Conservation (phyloP, 2,329 filamentous ascomycete genomes). For the Aspergillus vadensis region DNA sequence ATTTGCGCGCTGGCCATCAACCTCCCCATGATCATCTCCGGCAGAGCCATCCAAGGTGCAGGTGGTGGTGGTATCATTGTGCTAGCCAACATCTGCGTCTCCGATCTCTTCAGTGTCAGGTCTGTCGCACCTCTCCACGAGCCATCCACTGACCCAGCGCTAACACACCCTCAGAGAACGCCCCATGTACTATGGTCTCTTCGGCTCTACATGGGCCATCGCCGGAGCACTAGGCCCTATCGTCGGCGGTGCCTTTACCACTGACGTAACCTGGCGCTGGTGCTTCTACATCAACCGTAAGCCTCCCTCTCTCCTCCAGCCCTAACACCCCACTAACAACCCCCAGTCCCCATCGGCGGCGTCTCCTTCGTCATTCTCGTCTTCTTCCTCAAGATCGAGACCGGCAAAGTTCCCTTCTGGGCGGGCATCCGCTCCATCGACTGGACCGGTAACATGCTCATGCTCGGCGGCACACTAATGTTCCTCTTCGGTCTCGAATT, state of each 20-base stretch:
- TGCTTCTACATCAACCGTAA: constrained; percentile 62
- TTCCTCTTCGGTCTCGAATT: constrained; percentile 83
- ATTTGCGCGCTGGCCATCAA: constrained; percentile 61
- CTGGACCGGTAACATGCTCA: constrained; percentile 63
- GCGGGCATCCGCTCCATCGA: constrained; percentile 63
- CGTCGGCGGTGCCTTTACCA: constrained; percentile 63
- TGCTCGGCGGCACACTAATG: constrained; percentile 81
- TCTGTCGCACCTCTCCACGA: constrained; percentile 26
- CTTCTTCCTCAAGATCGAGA: constrained; percentile 63
- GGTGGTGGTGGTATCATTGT: constrained; percentile 65
- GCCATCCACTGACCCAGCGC: background rate
- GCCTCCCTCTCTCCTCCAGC: background rate
- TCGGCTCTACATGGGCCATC: constrained; percentile 64
- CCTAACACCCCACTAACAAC: constrained; percentile 8
- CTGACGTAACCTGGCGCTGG: constrained; percentile 63
- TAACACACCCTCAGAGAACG: constrained; percentile 45
- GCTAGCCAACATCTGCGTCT: constrained; percentile 65
- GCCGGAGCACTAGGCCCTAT: constrained; percentile 63
- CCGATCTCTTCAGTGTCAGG: constrained; percentile 64
- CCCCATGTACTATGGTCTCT: constrained; percentile 63
- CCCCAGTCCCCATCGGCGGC: constrained; percentile 59
- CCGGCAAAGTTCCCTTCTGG: constrained; percentile 60
- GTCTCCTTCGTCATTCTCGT: constrained; percentile 60
- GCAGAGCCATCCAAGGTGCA: constrained; percentile 63
- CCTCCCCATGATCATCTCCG: constrained; percentile 64